These are phyloP conservation scores for Pestalotiopsis sp. DNA, from an alignment of 2,329 filamentous ascomycete genomes.

Conservation along the genomic window DNA sequence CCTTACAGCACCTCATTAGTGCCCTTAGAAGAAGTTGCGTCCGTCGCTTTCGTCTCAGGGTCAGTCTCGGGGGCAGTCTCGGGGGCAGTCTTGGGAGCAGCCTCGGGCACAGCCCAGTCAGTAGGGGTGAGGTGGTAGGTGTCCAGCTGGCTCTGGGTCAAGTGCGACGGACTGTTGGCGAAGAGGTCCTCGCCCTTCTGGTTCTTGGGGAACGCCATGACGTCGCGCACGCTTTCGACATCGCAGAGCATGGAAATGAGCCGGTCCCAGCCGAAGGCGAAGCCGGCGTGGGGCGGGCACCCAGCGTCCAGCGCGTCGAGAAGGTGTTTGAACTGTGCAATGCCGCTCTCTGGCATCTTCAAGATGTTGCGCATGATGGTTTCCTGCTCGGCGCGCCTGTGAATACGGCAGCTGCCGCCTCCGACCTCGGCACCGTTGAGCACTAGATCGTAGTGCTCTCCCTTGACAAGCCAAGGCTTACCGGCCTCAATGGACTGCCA, in stretches of 20 bases:
- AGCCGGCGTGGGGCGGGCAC: slow-evolving; percentile 92
- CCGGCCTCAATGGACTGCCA: slow-evolving; percentile 60
- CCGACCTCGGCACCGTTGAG: slow-evolving; percentile 94
- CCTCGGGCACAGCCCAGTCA: background rate
- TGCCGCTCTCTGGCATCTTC: slow-evolving; percentile 69
- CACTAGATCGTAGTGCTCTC: slow-evolving; percentile 94
- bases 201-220: slow-evolving; percentile 96
- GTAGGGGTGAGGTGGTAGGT: slow-evolving; percentile 44
- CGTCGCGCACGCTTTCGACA: slow-evolving; percentile 79
- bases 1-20: too few species aligned
- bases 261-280: slow-evolving; percentile 90
- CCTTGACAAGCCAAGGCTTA: slow-evolving; percentile 67
- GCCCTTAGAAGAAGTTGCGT: too few species aligned
- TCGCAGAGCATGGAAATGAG: slow-evolving; percentile 79
- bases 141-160: slow-evolving; percentile 59
- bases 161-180: slow-evolving; percentile 73
- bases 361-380: slow-evolving; percentile 84
- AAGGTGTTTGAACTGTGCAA: slow-evolving; percentile 84
- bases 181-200: slow-evolving; percentile 86
- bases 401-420: slow-evolving; percentile 90
- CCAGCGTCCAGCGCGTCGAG: slow-evolving; percentile 80
- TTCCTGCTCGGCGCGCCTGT: slow-evolving; percentile 79
- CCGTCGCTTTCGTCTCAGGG: too few species aligned
- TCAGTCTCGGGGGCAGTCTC: too few species aligned
- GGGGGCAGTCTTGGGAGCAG: too few species aligned